Conservation (phyloP, 768 basidiomycete genomes). For the Cystofilobasidium capitatum region DNA sequence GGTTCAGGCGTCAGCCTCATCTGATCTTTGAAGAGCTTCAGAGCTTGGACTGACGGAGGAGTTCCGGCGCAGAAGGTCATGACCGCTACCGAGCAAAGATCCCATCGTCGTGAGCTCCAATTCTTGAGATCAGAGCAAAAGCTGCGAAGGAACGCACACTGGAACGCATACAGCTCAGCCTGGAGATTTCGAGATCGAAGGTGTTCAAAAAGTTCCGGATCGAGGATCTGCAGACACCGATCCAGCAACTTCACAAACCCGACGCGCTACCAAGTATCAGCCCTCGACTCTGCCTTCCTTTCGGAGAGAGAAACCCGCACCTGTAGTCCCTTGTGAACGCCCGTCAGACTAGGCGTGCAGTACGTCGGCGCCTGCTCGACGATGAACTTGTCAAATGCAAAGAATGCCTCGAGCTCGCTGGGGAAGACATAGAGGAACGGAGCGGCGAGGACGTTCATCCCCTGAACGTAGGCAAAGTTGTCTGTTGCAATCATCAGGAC, state of each 20-base stretch:
- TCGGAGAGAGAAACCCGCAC: constrained; percentile 42
- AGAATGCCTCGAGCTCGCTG: constrained; percentile 95
- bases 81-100: constrained; percentile 53
- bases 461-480: constrained; percentile 87
- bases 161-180: constrained; percentile 95
- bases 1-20: neutral
- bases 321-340: constrained; percentile 88
- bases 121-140: constrained; percentile 10
- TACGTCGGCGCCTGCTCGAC: constrained; percentile 92
- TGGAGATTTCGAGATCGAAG: constrained; percentile 81
- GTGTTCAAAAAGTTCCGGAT: constrained; percentile 70
- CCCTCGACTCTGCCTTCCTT: neutral
- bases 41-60: constrained; percentile 49
- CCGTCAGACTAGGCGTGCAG: constrained; percentile 89
- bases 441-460: constrained; percentile 97
- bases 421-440: constrained; percentile 97
- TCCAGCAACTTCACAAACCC: constrained; percentile 62
- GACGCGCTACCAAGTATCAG: neutral
- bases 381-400: constrained; percentile 91
- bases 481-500: neutral
- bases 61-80: constrained; percentile 94
- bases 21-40: neutral
- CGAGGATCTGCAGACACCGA: constrained; percentile 80
- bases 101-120: neutral
- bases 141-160: constrained; percentile 52